Conservation (phyloP, 2,329 filamentous ascomycete genomes). For the Incumbomyces lentus region DNA sequence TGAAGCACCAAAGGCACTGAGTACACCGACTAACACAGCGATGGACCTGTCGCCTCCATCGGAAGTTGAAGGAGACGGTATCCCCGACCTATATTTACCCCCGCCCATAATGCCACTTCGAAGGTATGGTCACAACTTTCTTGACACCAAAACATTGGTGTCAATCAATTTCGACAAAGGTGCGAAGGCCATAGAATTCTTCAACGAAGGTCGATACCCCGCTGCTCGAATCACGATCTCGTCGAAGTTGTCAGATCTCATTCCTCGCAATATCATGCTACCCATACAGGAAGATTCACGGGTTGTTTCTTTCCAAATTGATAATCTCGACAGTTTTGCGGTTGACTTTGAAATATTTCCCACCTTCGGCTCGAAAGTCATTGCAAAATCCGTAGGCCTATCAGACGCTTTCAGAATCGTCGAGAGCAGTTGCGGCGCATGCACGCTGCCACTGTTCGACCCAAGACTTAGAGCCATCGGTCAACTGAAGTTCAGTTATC, state of each 20-base stretch:
- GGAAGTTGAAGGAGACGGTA: constrained; percentile 54
- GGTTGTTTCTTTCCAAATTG: constrained; percentile 88
- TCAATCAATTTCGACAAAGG: constrained; percentile 79
- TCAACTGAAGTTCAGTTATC: constrained; percentile 84
- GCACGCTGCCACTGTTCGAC: constrained; percentile 84
- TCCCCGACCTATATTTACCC: constrained; percentile 81
- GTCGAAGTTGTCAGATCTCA: constrained; percentile 88
- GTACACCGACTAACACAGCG: constrained; percentile 10
- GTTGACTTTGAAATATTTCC: constrained; percentile 97
- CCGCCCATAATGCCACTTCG: constrained; percentile 92
- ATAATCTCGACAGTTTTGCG: constrained; percentile 82
- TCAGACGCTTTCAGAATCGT: constrained; percentile 73
- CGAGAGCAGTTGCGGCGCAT: constrained; percentile 64
- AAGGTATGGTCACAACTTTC: constrained; percentile 94
- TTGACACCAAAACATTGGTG: constrained; percentile 93
- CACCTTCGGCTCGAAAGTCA: constrained; percentile 93
- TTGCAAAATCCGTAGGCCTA: constrained; percentile 87
- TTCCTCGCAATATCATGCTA: constrained; percentile 88
- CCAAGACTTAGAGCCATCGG: constrained; percentile 84
- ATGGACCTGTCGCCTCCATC: constrained; percentile 17
- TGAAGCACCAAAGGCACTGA: constrained; percentile 1
- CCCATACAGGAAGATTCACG: constrained; percentile 94
- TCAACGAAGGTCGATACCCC: constrained; percentile 93
- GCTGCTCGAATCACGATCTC: constrained; percentile 91
- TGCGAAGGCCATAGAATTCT: constrained; percentile 77